A percentile compares a stretch with the other conserved stretches of the same genome.
These are phyloP conservation scores for Mycena citricolor DNA, from an alignment of 1,284 basidiomycete genomes.

Conservation along the genomic window DNA sequence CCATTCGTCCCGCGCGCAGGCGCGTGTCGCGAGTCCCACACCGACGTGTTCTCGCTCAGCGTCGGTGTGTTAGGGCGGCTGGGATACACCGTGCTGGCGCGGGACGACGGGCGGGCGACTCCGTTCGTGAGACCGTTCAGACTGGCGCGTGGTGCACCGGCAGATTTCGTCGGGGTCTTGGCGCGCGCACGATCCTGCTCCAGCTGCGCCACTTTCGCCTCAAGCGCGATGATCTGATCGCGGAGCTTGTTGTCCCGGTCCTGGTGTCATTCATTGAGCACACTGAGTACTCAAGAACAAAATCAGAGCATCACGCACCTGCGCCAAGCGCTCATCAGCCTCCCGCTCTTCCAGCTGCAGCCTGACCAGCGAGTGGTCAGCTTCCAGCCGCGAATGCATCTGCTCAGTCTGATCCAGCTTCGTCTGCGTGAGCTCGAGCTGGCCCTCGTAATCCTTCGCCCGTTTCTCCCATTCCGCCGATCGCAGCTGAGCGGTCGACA, in stretches of 20 bases:
- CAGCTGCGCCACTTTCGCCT: slow-evolving; percentile 58
- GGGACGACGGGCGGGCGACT: slow-evolving; percentile 63
- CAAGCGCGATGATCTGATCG: slow-evolving; percentile 63
- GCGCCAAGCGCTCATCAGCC: slow-evolving; percentile 60
- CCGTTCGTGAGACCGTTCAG: slow-evolving; percentile 37
- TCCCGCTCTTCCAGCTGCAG: slow-evolving; percentile 74
- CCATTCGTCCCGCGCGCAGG: slow-evolving; percentile 38
- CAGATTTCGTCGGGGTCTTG: slow-evolving; percentile 37
- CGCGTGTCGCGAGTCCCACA: slow-evolving; percentile 76
- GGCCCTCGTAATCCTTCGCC: slow-evolving; percentile 65
- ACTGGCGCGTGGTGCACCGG: slow-evolving; percentile 28
- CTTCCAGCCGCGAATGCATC: slow-evolving; percentile 60
- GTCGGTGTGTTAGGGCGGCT: slow-evolving; percentile 30
- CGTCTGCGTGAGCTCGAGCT: slow-evolving; percentile 56
- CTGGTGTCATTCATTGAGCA: slow-evolving; percentile 43
- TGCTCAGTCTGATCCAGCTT: slow-evolving; percentile 68
- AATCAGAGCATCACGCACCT: slow-evolving; percentile 45
- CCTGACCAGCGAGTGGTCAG: slow-evolving; percentile 63
- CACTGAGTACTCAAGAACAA: slow-evolving; percentile 9
- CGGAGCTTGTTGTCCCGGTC: slow-evolving; percentile 68
- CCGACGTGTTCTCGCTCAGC: slow-evolving; percentile 51
- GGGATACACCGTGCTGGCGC: slow-evolving; percentile 59
- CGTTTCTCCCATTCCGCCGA: slow-evolving; percentile 76
- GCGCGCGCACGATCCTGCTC: slow-evolving; percentile 52
- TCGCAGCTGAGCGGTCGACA: slow-evolving; percentile 72